These are phyloP conservation scores for Scenedesmus sp. DNA, from an alignment of 163 green algal genomes.

Conservation along the genomic window DNA sequence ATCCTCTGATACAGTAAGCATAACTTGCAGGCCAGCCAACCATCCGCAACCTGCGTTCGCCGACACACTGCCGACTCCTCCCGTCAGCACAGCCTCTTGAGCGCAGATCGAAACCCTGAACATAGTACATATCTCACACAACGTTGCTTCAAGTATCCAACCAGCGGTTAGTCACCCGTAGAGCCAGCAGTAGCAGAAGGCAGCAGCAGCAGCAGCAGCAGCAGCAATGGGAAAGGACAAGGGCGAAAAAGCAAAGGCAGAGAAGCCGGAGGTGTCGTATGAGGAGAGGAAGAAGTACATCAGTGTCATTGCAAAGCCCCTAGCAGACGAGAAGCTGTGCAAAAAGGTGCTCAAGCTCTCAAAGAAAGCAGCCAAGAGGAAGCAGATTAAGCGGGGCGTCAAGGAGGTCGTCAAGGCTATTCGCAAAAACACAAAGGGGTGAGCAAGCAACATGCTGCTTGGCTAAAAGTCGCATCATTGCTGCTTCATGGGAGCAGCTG, in stretches of 20 bases:
- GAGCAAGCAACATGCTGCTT: slow-evolving; percentile 28
- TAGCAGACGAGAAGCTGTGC: slow-evolving; percentile 93
- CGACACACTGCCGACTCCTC: not conserved
- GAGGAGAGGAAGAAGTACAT: slow-evolving; percentile 66
- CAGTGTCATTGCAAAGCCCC: slow-evolving; percentile 89
- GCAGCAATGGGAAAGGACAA: slow-evolving; percentile 54
- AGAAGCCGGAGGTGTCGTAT: slow-evolving; percentile 54
- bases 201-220: slow-evolving; percentile 8
- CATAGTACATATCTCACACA: not conserved
- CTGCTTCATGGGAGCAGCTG: not conserved
- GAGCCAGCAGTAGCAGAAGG: not conserved
- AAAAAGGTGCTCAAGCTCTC: slow-evolving; percentile 97
- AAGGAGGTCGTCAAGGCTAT: slow-evolving; percentile 99
- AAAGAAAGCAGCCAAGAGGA: slow-evolving; percentile 97
- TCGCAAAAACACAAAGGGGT: slow-evolving; percentile 95
- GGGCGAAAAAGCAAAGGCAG: slow-evolving; percentile 45
- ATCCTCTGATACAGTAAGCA: not conserved
- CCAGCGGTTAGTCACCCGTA: not conserved
- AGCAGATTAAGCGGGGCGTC: slow-evolving; percentile 96
- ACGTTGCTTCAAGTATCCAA: not conserved
- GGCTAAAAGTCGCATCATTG: not conserved
- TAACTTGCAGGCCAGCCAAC: not conserved
- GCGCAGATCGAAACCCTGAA: not conserved
- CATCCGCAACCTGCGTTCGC: not conserved
- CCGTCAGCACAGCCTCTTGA: not conserved